Conservation (phyloP, 805 yeast genomes). For the Diddensiella santjacobensis region DNA sequence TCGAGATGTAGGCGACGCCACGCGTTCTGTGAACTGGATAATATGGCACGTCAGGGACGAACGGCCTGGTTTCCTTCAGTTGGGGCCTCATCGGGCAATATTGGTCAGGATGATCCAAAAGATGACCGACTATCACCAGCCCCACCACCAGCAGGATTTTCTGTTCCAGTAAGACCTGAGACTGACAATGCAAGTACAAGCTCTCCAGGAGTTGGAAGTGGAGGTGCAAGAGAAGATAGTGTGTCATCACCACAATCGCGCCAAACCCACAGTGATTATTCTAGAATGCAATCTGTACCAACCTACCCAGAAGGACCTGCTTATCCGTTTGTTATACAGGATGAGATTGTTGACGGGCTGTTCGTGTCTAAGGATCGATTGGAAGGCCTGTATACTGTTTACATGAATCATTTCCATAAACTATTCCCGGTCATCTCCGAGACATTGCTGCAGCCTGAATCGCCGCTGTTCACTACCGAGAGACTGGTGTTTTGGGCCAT, state of each 20-base stretch:
- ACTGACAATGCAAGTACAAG: background rate
- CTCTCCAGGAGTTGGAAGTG: background rate
- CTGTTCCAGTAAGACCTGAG: no score
- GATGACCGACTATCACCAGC: background rate
- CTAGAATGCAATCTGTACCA: no score
- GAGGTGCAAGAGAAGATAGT: background rate
- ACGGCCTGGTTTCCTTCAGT: background rate
- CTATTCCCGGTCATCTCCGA: slow-evolving; percentile 11
- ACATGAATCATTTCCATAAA: slow-evolving; percentile 1
- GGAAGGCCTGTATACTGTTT: slow-evolving; percentile 7
- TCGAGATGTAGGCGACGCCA: slow-evolving; percentile 53
- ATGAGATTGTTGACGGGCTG: slow-evolving; percentile 5
- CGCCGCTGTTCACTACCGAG: slow-evolving; percentile 1
- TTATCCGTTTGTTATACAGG: background rate
- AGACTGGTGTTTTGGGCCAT: slow-evolving; percentile 15
- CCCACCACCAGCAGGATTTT: background rate
- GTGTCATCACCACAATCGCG: background rate
- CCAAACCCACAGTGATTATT: no score
- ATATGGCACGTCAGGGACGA: background rate
- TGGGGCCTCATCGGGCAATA: background rate
- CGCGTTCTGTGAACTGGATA: slow-evolving; percentile 53
- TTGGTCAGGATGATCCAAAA: background rate
- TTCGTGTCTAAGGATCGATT: slow-evolving; percentile 6
- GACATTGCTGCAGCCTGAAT: slow-evolving; percentile 10
- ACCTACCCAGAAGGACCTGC: background rate